Evolutionary conservation across 371 early-diverging fungal species (phyloP), one percentile per base, ranked within the genome.

Genomic region (Mortierella sp.): DNA sequence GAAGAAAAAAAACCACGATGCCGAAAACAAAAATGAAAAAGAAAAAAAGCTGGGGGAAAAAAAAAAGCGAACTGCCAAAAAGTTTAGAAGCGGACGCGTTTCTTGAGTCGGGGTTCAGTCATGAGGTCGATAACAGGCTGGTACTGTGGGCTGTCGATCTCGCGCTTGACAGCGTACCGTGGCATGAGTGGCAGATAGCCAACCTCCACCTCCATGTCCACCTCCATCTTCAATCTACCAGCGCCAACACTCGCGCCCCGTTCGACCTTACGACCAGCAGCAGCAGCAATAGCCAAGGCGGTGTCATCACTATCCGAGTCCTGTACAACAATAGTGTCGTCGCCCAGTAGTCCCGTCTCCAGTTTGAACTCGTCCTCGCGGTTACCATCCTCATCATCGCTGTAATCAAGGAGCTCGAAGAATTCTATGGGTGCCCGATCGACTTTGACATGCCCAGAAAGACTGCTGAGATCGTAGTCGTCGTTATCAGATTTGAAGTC

Each of bases 391-490:
- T 73, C 74, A 38, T 60, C 75, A 31, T 68, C 82, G 38, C 73
- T 57, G 47, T 55, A n/a, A 21, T 76, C 77, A 52, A 78, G 57
- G 6, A 82, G 57, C 28, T 72, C 42, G 45, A 72, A 78, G 42
- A 72, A 44, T 26, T 63, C 78, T 7, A 10, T 3, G 24, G 65
- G 78, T 28, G 71, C 73, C 9, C 45, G 72, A 50, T 72, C 71
- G n/a, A 54, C 24, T 26, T 78, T 57, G 21, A 21, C 3, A 16
- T 73, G 52, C 44, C 24, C 28, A 11, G n/a, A 38, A 34, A 26
- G 24, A 42, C 24, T 47, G 10, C n/a, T 31, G 8, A 24, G 4
- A 50, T 21, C 24, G 13, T 44, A 4, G 60, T 21, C 24, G 13
- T 44, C 4, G 24, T 38, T 45, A 24, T 72, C 73, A 1, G 31